A percentile compares a stretch with the other conserved stretches of the same genome.
Evolutionary conservation across 495 filamentous ascomycete species (phyloP).

Genomic region (Friedmanniomyces simplex): DNA sequence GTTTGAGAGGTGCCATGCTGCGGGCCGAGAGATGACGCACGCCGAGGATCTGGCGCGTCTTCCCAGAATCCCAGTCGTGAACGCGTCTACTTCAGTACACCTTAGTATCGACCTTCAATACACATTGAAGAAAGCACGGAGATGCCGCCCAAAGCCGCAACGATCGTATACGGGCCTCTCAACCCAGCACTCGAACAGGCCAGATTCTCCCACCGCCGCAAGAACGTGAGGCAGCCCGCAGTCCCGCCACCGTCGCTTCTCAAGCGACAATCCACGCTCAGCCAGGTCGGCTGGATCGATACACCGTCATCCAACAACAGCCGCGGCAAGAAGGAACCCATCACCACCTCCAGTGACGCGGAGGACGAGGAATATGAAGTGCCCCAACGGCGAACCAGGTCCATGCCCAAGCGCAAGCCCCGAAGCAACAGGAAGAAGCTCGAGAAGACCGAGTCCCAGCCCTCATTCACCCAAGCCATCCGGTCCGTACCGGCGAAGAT

Average conservation of each 20-base stretch:
- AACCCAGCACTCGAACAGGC: background rate
- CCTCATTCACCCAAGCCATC: background rate
- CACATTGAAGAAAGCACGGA: too few relatives aligned
- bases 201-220: background rate
- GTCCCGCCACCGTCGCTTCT: background rate
- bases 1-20: too few relatives aligned
- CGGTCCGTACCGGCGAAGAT: background rate
- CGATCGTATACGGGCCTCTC: background rate
- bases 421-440: background rate
- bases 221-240: background rate
- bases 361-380: conserved; percentile 5
- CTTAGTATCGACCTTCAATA: too few relatives aligned
- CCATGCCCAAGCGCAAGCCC: background rate
- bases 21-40: too few relatives aligned
- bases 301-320: background rate
- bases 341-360: background rate
- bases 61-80: too few relatives aligned
- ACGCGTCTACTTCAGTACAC: too few relatives aligned
- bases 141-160: background rate
- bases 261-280: conserved; percentile 7
- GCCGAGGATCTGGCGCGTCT: background rate
- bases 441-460: conserved; percentile 1
- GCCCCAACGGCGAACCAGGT: background rate
- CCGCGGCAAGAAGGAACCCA: background rate
- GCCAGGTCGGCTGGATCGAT: conserved; percentile 2